Evolutionary conservation across 2,329 filamentous ascomycete species (phyloP).

Genomic region (Teratosphaeria pseudoeucalypti): DNA sequence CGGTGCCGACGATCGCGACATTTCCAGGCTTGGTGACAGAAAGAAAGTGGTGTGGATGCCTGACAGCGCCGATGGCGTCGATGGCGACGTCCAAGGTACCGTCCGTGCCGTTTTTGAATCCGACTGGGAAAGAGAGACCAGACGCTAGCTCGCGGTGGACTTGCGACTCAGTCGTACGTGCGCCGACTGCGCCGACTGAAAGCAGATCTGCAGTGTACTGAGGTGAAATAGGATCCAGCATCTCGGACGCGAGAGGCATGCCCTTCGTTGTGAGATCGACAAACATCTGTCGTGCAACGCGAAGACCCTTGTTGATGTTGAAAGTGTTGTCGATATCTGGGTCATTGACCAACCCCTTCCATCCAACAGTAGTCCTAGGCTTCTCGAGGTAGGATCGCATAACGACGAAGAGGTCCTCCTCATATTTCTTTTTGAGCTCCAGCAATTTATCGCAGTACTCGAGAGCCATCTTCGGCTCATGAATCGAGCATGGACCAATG

Average conservation of each 20-base stretch:
- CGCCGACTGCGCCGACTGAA: conserved; percentile 84
- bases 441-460: conserved; percentile 85
- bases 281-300: conserved; percentile 79
- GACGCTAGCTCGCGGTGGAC: conserved; percentile 89
- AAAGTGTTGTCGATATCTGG: conserved; percentile 97
- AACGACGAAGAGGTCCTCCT: conserved; percentile 81
- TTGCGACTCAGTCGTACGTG: conserved; percentile 93
- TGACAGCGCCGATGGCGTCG: conserved; percentile 87
- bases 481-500: conserved; percentile 92
- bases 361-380: conserved; percentile 92
- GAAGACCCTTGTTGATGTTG: conserved; percentile 96
- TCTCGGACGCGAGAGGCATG: conserved; percentile 94
- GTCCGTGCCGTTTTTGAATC: conserved; percentile 99
- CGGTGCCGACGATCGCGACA: conserved; percentile 86
- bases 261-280: conserved; percentile 82
- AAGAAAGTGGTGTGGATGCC: conserved; percentile 90
- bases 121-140: conserved; percentile 90
- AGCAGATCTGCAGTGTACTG: conserved; percentile 92
- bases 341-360: conserved; percentile 98
- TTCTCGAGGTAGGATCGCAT: conserved; percentile 99
- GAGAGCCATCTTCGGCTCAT: conserved; percentile 81
- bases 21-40: conserved; percentile 95
- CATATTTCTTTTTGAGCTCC: conserved; percentile 74
- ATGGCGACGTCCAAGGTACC: conserved; percentile 81
- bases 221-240: conserved; percentile 95